Percentiles rank a stretch among this genome's conserved stretches.
Conservation (phyloP, 371 early-diverging fungal genomes). For the Parasitella parasitica region DNA sequence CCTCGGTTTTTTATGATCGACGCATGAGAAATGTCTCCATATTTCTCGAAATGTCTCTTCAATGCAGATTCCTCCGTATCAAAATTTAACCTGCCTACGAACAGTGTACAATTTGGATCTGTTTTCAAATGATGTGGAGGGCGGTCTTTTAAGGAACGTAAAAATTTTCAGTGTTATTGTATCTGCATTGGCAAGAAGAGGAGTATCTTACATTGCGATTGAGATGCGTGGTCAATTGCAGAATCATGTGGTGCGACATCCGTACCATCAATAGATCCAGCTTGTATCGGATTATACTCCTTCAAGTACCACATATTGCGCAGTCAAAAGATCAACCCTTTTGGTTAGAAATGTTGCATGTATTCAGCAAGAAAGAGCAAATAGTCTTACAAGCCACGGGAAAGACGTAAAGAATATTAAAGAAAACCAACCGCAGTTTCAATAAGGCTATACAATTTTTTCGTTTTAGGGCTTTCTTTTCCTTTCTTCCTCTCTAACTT, state of each 20-base stretch:
- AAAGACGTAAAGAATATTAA: neutral
- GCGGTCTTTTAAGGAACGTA: constrained; percentile 25
- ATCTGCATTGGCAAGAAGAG: no score
- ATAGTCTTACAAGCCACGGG: constrained; percentile 30
- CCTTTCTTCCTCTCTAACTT: neutral
- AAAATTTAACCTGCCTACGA: constrained; percentile 48
- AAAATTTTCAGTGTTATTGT: neutral
- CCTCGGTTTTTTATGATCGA: constrained; percentile 41
- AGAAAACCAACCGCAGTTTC: constrained; percentile 19
- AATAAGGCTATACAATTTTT: constrained; percentile 11
- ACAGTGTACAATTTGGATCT: constrained; percentile 52
- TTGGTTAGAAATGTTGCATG: neutral
- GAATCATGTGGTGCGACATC: constrained; percentile 52
- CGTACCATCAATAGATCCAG: constrained; percentile 61
- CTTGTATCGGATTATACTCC: constrained; percentile 53
- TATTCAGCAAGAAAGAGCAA: constrained; percentile 1
- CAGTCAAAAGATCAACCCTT: neutral
- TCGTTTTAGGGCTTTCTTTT: neutral
- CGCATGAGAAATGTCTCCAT: constrained; percentile 32
- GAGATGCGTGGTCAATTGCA: constrained; percentile 48
- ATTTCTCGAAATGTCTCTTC: constrained; percentile 31
- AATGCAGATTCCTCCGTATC: constrained; percentile 37
- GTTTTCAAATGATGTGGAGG: constrained; percentile 32
- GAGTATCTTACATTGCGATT: constrained; percentile 3
- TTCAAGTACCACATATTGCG: constrained; percentile 58